Base-by-base conservation (phyloP, 1,139 yeast genomes). In the Meyerozyma sp. region DNA sequence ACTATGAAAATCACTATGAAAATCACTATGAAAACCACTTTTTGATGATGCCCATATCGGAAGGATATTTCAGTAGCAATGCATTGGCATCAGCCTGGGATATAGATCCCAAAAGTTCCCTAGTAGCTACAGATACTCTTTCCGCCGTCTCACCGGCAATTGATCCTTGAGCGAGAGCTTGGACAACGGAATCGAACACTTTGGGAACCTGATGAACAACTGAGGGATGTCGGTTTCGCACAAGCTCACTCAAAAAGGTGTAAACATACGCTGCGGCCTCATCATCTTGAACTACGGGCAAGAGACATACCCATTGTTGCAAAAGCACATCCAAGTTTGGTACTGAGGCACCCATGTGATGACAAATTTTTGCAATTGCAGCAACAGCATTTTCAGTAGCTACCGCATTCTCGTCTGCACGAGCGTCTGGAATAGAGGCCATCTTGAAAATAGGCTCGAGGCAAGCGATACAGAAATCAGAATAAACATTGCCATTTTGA, bases 211-310 rank as follows among this genome's bases (percentile, higher is more conserved):
- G 81, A 16, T 70, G 59, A 26, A 68, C 62, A 36, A 89, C 78
- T 4, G 82, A 70, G 4, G 84, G 79, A 53, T 89, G 94, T 45
- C 79, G 76, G 49, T 75, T 77, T 42, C 84, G 84, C 41, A 91
- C 83, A 55, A 93, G 71, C 50, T 84, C 87, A 26, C 83, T 70
- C 56, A 93, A 73, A 61, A 89, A 91, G 51, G 77, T 71, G 65
- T 89, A 93, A 23, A 90, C 83, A 63, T 75, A 88, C n/a, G 90
- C 82, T 2, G 98, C 97, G 8, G 95, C 95, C 54, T 87, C 94
- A 38, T 82, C 87, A 63, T 93, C 97, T 54, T 82, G 84, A 16
- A 82, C 66, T 40, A 91, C 77, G 26, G 98, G 98, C 54, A 93
- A 76, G 11, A 90, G 77, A 49, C 77, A 76, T 44, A 93, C 70